Conservation (phyloP, 129 eudicot genomes). For the Chrysanthemum makinoi region DNA sequence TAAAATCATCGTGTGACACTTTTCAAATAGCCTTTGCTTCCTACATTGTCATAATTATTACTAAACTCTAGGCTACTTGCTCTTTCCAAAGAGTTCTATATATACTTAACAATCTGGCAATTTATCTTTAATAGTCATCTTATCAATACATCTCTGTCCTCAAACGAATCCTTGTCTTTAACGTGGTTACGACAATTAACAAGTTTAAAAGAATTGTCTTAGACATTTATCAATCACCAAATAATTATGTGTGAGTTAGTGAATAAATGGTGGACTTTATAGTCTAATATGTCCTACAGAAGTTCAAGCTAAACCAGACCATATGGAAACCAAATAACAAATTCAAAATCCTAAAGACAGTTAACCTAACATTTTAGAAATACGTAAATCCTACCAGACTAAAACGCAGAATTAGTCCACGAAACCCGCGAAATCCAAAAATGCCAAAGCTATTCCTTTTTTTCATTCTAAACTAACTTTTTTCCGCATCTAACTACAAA, state of each 20-base stretch:
- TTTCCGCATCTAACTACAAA: neutral
- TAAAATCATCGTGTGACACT: neutral
- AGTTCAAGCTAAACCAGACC: neutral
- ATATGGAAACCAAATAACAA: too few species aligned
- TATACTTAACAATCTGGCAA: neutral
- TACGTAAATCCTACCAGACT: neutral
- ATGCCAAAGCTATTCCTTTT: neutral
- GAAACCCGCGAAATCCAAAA: neutral
- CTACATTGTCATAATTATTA: neutral
- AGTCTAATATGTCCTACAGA: conserved; percentile 4
- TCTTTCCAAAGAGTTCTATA: conserved; percentile 7
- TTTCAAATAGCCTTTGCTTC: neutral
- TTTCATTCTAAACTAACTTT: neutral
- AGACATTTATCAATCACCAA: conserved; percentile 2
- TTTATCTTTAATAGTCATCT: neutral
- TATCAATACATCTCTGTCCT: neutral
- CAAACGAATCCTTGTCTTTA: neutral
- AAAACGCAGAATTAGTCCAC: neutral
- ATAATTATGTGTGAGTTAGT: neutral
- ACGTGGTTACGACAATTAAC: neutral
- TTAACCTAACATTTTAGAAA: neutral
- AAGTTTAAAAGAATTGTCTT: neutral
- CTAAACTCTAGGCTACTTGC: neutral
- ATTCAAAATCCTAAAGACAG: neutral
- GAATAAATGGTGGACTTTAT: neutral